These are phyloP conservation scores for Fonsecaea monophora DNA, from an alignment of 2,329 filamentous ascomycete genomes.

Conservation along the genomic window DNA sequence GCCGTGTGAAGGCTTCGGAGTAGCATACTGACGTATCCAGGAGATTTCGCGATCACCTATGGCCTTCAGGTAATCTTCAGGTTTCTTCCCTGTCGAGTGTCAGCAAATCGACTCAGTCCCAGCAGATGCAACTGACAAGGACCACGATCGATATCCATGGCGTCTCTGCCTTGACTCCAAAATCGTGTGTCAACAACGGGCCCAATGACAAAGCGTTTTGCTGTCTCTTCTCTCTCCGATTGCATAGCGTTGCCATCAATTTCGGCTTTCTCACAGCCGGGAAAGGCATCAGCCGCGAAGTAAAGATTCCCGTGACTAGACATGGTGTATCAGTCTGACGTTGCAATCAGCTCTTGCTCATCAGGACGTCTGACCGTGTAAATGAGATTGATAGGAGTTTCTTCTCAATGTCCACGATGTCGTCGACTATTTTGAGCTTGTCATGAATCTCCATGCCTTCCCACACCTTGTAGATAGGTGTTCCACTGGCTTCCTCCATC, in stretches of 20 bases:
- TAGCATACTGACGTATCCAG: background rate
- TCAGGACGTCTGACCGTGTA: slow-evolving; percentile 41
- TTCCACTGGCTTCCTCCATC: slow-evolving; percentile 43
- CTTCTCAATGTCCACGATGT: slow-evolving; percentile 47
- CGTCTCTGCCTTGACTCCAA: background rate
- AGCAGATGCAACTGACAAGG: background rate
- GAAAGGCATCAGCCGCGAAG: background rate
- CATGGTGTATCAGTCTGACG: background rate
- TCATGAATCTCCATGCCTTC: slow-evolving; percentile 13
- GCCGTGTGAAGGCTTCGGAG: background rate
- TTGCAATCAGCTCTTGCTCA: slow-evolving; percentile 10
- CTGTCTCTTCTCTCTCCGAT: background rate
- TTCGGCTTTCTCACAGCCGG: background rate
- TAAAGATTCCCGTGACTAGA: background rate
- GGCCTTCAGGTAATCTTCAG: background rate
- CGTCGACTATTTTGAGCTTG: slow-evolving; percentile 28
- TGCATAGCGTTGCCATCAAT: background rate
- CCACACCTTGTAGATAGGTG: slow-evolving; percentile 44
- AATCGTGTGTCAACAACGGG: background rate
- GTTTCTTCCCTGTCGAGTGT: background rate
- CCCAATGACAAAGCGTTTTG: background rate
- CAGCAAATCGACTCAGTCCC: too few species aligned
- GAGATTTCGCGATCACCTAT: background rate
- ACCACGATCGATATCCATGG: background rate
- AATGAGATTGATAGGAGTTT: slow-evolving; percentile 48